Percentiles rank a stretch among this genome's conserved stretches.
Evolutionary conservation across 805 yeast genomes (phyloP).

Genomic region (Suhomyces tanzawaensis): DNA sequence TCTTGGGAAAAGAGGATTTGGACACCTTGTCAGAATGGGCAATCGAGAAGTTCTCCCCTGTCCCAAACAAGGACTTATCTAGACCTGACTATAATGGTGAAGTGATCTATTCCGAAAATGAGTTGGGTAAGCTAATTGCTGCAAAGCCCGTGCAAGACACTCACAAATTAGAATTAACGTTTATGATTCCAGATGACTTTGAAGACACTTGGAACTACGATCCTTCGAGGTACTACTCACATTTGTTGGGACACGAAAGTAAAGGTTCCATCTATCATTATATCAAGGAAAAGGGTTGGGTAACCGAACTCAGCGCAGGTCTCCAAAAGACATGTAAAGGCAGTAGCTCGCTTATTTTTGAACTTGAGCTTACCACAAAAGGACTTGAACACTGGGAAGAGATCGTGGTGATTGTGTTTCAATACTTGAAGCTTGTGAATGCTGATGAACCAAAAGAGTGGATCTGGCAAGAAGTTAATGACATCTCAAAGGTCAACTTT

Average conservation of each 20-base stretch:
- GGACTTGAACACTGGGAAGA: conserved; percentile 67
- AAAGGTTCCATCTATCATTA: conserved; percentile 75
- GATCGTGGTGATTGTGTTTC: conserved; percentile 60
- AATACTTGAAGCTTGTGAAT: conserved; percentile 63
- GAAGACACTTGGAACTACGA: conserved; percentile 58
- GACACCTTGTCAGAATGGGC: conserved; percentile 74
- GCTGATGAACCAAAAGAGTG: conserved; percentile 66
- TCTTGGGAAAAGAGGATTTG: conserved; percentile 77
- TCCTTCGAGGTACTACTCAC: conserved; percentile 72
- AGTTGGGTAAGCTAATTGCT: conserved; percentile 52
- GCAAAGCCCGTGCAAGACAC: conserved; percentile 84
- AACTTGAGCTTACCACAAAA: conserved; percentile 69
- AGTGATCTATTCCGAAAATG: conserved; percentile 47
- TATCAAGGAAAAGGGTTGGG: conserved; percentile 73
- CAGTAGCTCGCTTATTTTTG: conserved; percentile 63
- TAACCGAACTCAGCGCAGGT: conserved; percentile 75
- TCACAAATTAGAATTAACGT: conserved; percentile 62
- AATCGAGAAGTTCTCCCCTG: conserved; percentile 56
- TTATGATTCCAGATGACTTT: conserved; percentile 73
- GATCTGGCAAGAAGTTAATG: conserved; percentile 75
- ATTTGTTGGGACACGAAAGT: conserved; percentile 90
- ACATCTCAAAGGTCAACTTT: conserved; percentile 66
- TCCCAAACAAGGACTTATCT: conserved; percentile 51
- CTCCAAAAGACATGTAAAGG: conserved; percentile 64
- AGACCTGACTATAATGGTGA: conserved; percentile 44